Conservation (phyloP, 495 filamentous ascomycete species). For the Extremus antarcticus region DNA sequence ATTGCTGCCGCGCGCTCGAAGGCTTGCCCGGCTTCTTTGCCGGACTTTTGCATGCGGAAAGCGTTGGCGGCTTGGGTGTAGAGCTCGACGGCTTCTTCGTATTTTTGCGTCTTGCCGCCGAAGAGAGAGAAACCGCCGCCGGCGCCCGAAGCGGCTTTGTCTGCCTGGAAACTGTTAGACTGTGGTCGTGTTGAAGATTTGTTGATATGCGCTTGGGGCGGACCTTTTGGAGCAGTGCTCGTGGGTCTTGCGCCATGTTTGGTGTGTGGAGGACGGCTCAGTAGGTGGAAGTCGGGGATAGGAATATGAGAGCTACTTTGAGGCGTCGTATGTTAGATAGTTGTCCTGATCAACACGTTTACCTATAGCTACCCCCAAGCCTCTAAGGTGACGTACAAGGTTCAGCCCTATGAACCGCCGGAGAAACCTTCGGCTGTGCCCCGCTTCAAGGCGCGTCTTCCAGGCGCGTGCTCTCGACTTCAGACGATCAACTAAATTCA, state of each 20-base stretch:
- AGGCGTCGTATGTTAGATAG: too few species aligned
- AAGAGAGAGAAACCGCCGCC: constrained; percentile 25
- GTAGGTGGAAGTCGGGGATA: neutral
- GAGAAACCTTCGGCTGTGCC: neutral
- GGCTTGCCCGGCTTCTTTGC: constrained; percentile 58
- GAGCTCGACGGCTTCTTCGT: constrained; percentile 24
- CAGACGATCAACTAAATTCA: neutral
- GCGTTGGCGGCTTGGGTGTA: constrained; percentile 29
- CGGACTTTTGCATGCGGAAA: constrained; percentile 24
- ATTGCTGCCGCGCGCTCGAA: constrained; percentile 72
- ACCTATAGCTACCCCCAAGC: neutral
- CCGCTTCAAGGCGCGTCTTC: constrained; percentile 2
- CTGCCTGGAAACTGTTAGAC: constrained; percentile 17
- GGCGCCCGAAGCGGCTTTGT: constrained; percentile 21
- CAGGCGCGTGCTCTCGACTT: neutral
- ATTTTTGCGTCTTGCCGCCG: constrained; percentile 22
- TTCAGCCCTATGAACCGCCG: neutral
- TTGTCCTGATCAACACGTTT: neutral
- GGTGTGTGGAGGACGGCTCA: neutral
- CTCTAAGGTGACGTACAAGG: neutral
- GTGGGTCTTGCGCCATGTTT: constrained; percentile 26
- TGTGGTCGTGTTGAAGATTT: neutral
- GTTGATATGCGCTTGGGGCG: neutral
- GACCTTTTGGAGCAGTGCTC: constrained; percentile 26
- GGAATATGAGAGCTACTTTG: too few species aligned